A percentile compares a stretch with the other conserved stretches of the same genome.
Evolutionary conservation across 2,329 filamentous ascomycete genomes (phyloP).

Genomic region (Daldinia eschscholtzii): DNA sequence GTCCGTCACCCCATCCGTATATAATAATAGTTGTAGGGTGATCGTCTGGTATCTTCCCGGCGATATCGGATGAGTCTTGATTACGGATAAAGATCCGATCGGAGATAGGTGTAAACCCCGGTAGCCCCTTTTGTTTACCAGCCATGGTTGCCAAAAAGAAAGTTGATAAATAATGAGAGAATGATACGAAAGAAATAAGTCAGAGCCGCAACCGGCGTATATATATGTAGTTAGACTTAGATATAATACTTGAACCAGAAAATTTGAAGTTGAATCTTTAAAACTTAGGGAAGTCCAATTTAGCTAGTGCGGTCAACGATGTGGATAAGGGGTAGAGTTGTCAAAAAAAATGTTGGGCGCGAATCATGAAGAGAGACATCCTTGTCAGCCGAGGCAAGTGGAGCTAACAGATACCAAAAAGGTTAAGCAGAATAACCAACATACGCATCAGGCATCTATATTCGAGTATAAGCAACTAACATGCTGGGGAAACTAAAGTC

Average conservation of each 20-base stretch:
- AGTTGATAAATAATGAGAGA: background rate
- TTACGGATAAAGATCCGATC: conserved; percentile 62
- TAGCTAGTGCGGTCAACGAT: background rate
- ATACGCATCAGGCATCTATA: too few relatives aligned
- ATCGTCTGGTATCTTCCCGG: conserved; percentile 26
- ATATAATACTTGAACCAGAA: background rate
- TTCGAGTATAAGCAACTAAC: too few relatives aligned
- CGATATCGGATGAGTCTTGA: conserved; percentile 46
- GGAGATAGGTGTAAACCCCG: conserved; percentile 62
- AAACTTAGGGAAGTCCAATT: background rate
- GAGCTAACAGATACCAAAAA: background rate
- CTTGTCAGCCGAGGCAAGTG: conserved; percentile 24
- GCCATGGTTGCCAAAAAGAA: conserved; percentile 30
- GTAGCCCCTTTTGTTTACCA: conserved; percentile 48
- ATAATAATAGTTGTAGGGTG: conserved; percentile 64
- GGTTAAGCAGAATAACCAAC: conserved; percentile 7
- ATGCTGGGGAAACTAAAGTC: background rate
- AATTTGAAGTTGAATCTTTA: background rate
- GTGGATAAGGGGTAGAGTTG: conserved; percentile 5
- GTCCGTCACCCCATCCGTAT: conserved; percentile 70
- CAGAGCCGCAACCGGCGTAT: background rate
- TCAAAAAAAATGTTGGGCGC: conserved; percentile 10
- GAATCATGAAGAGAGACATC: background rate
- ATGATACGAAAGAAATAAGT: background rate
- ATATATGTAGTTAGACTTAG: background rate